phyloP scores from a whole-genome alignment of 371 early-diverging fungal genomes.

The Lichtheimia corymbifera region DNA sequence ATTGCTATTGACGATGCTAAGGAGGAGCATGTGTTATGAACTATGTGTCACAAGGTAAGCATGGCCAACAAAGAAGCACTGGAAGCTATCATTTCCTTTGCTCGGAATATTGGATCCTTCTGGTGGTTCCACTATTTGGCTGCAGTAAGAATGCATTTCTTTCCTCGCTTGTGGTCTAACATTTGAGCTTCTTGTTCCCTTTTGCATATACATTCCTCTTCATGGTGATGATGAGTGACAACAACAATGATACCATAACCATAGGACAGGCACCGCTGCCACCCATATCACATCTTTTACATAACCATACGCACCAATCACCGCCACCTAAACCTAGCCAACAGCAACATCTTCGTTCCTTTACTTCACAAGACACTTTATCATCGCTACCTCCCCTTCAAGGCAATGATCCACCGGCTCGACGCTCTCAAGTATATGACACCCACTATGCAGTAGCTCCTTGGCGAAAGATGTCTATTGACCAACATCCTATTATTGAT shows the following conservation, averaged over 20 bases:
- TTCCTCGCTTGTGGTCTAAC: not conserved
- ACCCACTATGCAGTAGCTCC: not conserved
- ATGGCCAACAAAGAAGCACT: constrained; percentile 4
- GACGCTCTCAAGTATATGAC: constrained; percentile 11
- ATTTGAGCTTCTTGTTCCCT: not conserved
- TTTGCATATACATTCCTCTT: not conserved
- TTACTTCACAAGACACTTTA: not conserved
- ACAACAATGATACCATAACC: not conserved
- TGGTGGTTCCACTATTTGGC: constrained; percentile 10
- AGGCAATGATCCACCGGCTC: constrained; percentile 18
- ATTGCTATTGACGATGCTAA: not conserved
- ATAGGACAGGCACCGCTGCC: constrained; percentile 23
- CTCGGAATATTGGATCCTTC: constrained; percentile 7
- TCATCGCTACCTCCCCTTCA: constrained; percentile 19
- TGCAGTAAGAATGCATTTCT: constrained; percentile 9
- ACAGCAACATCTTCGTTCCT: not conserved
- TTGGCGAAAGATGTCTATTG: not conserved
- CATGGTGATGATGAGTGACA: not conserved
- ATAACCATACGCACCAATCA: constrained; percentile 14
- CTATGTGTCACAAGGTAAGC: not conserved
- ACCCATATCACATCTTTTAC: constrained; percentile 30
- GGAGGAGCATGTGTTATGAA: not conserved
- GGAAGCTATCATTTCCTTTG: constrained; percentile 1
- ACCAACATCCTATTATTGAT: not conserved
- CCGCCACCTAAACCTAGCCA: not conserved